These are phyloP conservation scores for Boletellus deceptivus DNA, from an alignment of 1,284 basidiomycete genomes.

Conservation along the genomic window DNA sequence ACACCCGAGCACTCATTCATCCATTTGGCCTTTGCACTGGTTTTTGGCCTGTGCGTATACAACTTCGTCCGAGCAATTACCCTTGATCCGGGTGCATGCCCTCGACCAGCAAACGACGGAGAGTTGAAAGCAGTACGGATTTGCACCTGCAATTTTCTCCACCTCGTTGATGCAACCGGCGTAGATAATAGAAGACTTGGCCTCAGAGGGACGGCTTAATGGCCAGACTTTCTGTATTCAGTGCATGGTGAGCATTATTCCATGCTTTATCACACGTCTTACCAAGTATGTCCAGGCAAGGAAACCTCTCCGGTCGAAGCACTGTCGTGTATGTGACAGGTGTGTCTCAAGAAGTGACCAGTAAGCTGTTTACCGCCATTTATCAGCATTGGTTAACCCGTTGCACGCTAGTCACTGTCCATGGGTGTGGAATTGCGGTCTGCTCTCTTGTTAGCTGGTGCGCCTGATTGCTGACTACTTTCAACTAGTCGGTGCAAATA, in stretches of 20 bases:
- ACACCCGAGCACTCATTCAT: constrained; percentile 73
- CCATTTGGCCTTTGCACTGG: constrained; percentile 75
- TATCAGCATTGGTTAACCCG: constrained; percentile 5
- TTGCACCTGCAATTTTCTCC: neutral
- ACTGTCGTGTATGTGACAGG: constrained; percentile 89
- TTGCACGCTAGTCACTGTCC: constrained; percentile 78
- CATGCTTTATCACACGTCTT: neutral
- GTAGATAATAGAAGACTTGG: constrained; percentile 86
- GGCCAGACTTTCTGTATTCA: constrained; percentile 95
- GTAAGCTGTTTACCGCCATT: constrained; percentile 47
- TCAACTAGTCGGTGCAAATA: constrained; percentile 80
- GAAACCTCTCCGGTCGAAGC: constrained; percentile 92
- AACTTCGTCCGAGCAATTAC: constrained; percentile 90
- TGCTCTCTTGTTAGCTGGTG: constrained; percentile 28
- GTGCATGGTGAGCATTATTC: constrained; percentile 67
- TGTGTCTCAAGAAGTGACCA: constrained; percentile 92
- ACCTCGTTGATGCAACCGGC: neutral
- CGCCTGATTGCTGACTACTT: constrained; percentile 3
- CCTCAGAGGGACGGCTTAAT: constrained; percentile 84
- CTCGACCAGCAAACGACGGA: constrained; percentile 72
- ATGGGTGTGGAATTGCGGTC: constrained; percentile 99
- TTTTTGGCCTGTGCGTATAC: constrained; percentile 73
- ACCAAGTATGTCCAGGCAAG: constrained; percentile 53
- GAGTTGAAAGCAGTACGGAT: constrained; percentile 78
- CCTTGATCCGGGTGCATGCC: constrained; percentile 89